Percentiles rank a stretch among this genome's conserved stretches.
Evolutionary conservation across 73 alveolate genomes (phyloP).

Genomic region (Effrenium voratum): DNA sequence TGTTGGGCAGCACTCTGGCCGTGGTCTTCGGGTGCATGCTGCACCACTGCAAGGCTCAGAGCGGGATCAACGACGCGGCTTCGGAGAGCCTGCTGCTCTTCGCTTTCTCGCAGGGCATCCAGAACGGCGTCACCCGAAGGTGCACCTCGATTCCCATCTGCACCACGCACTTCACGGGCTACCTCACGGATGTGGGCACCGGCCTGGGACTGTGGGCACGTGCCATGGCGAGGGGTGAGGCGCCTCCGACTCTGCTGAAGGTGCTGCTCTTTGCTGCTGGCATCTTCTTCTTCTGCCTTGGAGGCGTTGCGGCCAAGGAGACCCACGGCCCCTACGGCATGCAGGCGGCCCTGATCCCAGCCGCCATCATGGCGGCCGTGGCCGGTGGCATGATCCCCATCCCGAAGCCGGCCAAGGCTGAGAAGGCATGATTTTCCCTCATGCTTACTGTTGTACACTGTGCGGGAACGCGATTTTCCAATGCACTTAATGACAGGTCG

Average conservation of each 20-base stretch:
- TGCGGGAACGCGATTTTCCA: too few species aligned
- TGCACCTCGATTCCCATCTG: conserved; percentile 46
- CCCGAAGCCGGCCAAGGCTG: neutral
- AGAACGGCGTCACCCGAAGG: conserved; percentile 75
- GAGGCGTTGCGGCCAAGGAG: conserved; percentile 93
- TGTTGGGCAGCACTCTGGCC: conserved; percentile 52
- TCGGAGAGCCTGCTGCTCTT: neutral
- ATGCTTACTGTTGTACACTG: too few species aligned
- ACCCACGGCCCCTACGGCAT: conserved; percentile 10
- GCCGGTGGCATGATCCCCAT: conserved; percentile 60
- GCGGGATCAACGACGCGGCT: neutral
- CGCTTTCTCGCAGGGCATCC: conserved; percentile 28
- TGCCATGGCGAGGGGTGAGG: conserved; percentile 13
- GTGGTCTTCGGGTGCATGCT: conserved; percentile 52
- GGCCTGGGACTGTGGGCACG: conserved; percentile 67
- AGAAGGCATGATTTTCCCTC: too few species aligned
- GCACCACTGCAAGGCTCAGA: conserved; percentile 30
- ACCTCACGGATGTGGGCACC: conserved; percentile 73
- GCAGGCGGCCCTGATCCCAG: conserved; percentile 86
- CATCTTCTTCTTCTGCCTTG: conserved; percentile 77
- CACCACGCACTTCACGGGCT: conserved; percentile 93
- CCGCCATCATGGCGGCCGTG: conserved; percentile 56
- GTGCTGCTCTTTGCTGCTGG: conserved; percentile 74
- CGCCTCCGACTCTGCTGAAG: conserved; percentile 40
- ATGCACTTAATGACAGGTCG: too few species aligned